Conservation (phyloP, 768 basidiomycete genomes). For the Tricholoma furcatifolium region DNA sequence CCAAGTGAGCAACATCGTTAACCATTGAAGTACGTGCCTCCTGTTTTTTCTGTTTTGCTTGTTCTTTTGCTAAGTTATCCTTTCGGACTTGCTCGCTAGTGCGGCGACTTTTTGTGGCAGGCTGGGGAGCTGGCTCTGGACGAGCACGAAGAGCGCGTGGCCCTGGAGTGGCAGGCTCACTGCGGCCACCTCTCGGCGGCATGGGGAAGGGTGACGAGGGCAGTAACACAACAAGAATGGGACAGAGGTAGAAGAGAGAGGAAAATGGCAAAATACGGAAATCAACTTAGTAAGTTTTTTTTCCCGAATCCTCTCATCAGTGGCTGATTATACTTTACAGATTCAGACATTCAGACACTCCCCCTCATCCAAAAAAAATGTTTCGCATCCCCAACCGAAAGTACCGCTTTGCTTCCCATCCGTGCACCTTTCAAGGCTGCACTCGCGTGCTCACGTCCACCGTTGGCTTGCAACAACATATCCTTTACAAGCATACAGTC, state of each 20-base stretch:
- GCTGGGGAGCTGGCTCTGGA: background rate
- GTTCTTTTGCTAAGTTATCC: background rate
- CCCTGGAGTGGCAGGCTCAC: too few species aligned
- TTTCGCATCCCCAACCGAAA: background rate
- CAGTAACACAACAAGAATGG: background rate
- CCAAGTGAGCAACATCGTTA: background rate
- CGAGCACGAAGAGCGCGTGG: background rate
- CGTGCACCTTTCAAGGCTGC: background rate
- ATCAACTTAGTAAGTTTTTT: background rate
- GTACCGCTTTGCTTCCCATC: background rate
- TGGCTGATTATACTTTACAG: background rate
- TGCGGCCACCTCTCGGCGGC: background rate
- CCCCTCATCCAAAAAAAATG: background rate
- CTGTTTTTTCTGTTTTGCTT: background rate
- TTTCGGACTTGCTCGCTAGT: background rate
- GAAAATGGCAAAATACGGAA: too few species aligned
- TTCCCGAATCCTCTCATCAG: background rate
- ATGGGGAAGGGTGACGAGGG: background rate
- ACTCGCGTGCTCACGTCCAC: background rate
- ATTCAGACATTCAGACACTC: background rate
- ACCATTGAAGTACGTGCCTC: background rate
- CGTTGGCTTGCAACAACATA: background rate
- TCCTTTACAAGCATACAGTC: background rate
- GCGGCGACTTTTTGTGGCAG: background rate
- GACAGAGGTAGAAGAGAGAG: too few species aligned